phyloP scores from a whole-genome alignment of 2,329 filamentous ascomycete genomes.

The Lachnellula subtilissima region DNA sequence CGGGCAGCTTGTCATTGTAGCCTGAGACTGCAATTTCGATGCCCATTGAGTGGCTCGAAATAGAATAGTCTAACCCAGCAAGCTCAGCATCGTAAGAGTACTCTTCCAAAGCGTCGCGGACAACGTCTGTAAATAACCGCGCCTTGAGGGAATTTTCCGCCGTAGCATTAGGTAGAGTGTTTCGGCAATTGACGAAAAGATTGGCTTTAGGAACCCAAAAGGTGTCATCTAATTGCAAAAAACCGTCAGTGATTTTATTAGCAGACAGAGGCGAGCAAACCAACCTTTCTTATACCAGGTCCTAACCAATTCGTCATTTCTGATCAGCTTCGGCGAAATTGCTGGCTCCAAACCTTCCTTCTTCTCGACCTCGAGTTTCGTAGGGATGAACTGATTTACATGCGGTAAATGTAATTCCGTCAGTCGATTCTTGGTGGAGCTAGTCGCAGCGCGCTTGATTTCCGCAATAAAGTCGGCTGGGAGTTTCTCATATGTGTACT shows the following conservation, averaged over 20 bases:
- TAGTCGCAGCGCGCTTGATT: constrained; percentile 59
- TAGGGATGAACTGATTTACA: constrained; percentile 93
- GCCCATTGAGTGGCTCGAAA: constrained; percentile 68
- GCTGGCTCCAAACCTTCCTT: constrained; percentile 76
- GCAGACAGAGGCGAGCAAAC: neutral
- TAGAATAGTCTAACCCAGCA: constrained; percentile 77
- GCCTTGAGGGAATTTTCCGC: constrained; percentile 75
- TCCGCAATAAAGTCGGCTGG: constrained; percentile 69
- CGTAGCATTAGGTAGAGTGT: constrained; percentile 72
- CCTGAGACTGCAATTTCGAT: constrained; percentile 76
- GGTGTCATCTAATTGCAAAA: constrained; percentile 60
- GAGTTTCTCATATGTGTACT: constrained; percentile 80
- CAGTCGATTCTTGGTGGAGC: constrained; percentile 54
- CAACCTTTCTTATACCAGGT: constrained; percentile 86
- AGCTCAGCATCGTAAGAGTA: constrained; percentile 96
- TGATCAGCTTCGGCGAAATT: constrained; percentile 72
- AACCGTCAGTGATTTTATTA: neutral
- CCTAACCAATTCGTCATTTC: constrained; percentile 74
- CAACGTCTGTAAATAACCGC: constrained; percentile 76
- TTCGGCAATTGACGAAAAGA: constrained; percentile 74
- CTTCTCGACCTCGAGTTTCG: constrained; percentile 88
- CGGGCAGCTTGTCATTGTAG: constrained; percentile 94
- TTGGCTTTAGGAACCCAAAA: constrained; percentile 98
- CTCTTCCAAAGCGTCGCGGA: constrained; percentile 83
- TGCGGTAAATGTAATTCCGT: constrained; percentile 78